A percentile compares a stretch with the other conserved stretches of the same genome.
These are phyloP conservation scores for Populus nigra DNA, from an alignment of 345 rosid genomes.

Conservation along the genomic window DNA sequence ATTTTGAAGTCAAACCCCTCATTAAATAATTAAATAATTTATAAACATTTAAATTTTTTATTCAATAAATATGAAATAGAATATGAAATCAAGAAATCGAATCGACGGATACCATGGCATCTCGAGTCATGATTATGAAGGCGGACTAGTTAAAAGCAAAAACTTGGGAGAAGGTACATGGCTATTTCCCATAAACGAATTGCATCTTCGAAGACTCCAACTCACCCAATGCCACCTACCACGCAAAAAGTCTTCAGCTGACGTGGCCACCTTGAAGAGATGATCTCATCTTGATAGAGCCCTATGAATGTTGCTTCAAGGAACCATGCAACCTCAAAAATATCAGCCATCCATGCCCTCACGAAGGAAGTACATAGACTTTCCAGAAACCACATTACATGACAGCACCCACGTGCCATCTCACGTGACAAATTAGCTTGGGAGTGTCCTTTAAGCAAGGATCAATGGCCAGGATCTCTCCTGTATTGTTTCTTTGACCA, in stretches of 20 bases:
- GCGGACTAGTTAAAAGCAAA: neutral
- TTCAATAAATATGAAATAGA: no score
- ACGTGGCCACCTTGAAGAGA: slow-evolving; percentile 17
- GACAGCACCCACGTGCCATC: slow-evolving; percentile 17
- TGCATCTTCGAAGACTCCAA: neutral
- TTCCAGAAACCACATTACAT: neutral
- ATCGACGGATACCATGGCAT: no score
- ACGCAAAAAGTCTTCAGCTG: neutral
- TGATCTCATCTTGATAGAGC: slow-evolving; percentile 7
- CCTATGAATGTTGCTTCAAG: neutral
- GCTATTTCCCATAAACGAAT: neutral
- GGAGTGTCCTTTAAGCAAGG: neutral
- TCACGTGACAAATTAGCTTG: neutral
- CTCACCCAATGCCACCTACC: slow-evolving; percentile 21
- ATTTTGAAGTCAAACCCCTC: no score
- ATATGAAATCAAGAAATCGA: no score
- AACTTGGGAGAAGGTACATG: neutral
- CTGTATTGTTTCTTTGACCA: slow-evolving; percentile 38
- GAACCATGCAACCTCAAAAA: slow-evolving; percentile 10
- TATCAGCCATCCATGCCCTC: neutral
- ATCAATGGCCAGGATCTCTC: slow-evolving; percentile 34
- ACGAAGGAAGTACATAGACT: no score
- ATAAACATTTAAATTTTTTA: no score
- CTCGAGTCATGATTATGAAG: neutral
- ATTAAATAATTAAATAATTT: no score